These are phyloP conservation scores for Ceratorhiza oryzae-sativae DNA, from an alignment of 1,284 basidiomycete genomes.

Conservation along the genomic window DNA sequence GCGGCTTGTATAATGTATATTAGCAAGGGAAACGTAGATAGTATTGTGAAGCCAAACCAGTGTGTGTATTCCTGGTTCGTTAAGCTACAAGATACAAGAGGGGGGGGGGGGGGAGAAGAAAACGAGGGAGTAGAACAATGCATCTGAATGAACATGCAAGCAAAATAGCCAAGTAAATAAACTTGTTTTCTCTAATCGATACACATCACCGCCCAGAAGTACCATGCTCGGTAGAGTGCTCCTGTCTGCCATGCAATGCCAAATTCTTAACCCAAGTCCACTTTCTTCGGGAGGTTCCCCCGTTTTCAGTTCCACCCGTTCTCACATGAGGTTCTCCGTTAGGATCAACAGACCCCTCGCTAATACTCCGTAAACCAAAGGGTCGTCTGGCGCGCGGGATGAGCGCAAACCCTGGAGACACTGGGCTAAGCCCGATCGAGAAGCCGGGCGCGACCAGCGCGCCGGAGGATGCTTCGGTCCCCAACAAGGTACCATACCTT, in stretches of 20 bases:
- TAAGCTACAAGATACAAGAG: not conserved
- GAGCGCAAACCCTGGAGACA: slow-evolving; percentile 74
- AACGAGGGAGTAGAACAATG: not conserved
- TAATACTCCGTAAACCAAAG: slow-evolving; percentile 36
- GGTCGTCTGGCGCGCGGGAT: slow-evolving; percentile 53
- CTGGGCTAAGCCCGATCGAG: slow-evolving; percentile 74
- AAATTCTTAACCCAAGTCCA: slow-evolving; percentile 28
- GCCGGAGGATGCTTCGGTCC: slow-evolving; percentile 39
- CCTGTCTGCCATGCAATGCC: not conserved
- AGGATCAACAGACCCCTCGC: slow-evolving; percentile 28
- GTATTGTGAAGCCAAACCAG: slow-evolving; percentile 8
- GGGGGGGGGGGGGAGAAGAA: not conserved
- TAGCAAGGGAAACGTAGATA: not conserved
- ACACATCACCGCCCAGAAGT: not conserved
- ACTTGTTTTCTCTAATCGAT: not conserved
- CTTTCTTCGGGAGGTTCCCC: not conserved
- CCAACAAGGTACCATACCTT: slow-evolving; percentile 33
- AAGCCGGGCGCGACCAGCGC: slow-evolving; percentile 57
- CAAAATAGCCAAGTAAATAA: not conserved
- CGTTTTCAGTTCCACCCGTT: slow-evolving; percentile 10
- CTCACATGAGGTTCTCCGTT: not conserved
- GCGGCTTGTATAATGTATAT: not conserved
- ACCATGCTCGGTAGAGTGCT: not conserved
- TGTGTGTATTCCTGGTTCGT: not conserved
- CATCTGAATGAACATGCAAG: not conserved